A percentile compares a stretch with the other conserved stretches of the same genome.
Conservation (phyloP, 208 protist species). For the Leishmania guyanensis region DNA sequence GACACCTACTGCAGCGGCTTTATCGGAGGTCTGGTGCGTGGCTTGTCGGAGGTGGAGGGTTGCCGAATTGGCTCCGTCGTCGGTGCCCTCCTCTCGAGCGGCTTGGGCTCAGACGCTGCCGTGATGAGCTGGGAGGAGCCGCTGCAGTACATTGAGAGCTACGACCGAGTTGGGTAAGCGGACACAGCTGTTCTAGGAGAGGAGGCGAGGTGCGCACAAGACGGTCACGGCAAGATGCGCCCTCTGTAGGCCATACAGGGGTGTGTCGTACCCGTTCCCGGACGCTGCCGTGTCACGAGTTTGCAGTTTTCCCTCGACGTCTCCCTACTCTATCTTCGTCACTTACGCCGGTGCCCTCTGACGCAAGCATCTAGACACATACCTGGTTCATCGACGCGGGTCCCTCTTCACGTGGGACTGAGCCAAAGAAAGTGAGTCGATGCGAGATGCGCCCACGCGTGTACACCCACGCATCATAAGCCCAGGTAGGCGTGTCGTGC, state of each 20-base stretch:
- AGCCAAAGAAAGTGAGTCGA: background rate
- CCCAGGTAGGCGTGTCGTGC: background rate
- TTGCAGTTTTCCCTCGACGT: background rate
- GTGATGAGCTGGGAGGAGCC: conserved; percentile 25
- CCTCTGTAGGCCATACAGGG: background rate
- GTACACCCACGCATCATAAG: background rate
- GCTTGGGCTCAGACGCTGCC: conserved; percentile 29
- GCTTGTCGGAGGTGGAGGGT: conserved; percentile 19
- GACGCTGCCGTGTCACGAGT: background rate
- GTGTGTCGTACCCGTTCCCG: background rate
- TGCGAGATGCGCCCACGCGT: background rate
- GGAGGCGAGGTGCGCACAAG: background rate
- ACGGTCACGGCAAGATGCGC: conserved; percentile 1
- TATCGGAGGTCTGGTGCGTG: conserved; percentile 20
- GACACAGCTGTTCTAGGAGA: background rate
- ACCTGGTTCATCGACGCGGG: background rate
- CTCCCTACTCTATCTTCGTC: background rate
- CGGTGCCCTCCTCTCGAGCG: conserved; percentile 25
- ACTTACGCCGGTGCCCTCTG: background rate
- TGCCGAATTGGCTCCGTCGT: conserved; percentile 25
- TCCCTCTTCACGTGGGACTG: background rate
- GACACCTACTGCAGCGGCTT: conserved; percentile 32
- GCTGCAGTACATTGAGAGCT: conserved; percentile 2
- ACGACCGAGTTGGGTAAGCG: conserved; percentile 9
- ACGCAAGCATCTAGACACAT: background rate